Conservation (phyloP, 1,284 basidiomycete genomes). For the Ganoderma multipileum region DNA sequence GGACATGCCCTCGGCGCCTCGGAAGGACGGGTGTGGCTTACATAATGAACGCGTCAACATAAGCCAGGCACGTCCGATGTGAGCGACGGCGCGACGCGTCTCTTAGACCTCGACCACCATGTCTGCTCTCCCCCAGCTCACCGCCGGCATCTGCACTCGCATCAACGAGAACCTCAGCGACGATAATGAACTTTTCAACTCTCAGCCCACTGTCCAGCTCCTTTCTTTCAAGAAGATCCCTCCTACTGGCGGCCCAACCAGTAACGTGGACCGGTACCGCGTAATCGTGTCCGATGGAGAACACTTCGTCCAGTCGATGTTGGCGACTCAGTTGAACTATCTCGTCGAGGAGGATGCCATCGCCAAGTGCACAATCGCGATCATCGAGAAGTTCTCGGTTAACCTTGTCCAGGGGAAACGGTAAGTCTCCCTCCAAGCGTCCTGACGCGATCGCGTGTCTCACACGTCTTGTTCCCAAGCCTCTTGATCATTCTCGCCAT, state of each 20-base stretch:
- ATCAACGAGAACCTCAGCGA: conserved; percentile 55
- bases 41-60: conserved; percentile 30
- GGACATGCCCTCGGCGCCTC: neutral
- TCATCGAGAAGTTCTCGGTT: conserved; percentile 81
- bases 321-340: conserved; percentile 90
- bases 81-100: conserved; percentile 26
- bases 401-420: conserved; percentile 87
- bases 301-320: conserved; percentile 91
- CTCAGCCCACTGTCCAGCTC: conserved; percentile 77
- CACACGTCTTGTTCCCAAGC: conserved; percentile 48
- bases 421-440: conserved; percentile 51
- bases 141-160: conserved; percentile 60
- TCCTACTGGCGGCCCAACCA: conserved; percentile 48
- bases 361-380: conserved; percentile 76
- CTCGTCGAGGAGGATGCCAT: conserved; percentile 78
- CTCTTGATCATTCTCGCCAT: conserved; percentile 88
- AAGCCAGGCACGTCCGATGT: conserved; percentile 31
- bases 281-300: conserved; percentile 84
- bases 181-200: conserved; percentile 58
- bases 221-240: conserved; percentile 84
- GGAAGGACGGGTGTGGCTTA: neutral
- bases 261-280: conserved; percentile 64
- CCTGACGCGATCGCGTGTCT: neutral
- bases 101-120: conserved; percentile 29
- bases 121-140: conserved; percentile 50